phyloP scores from a whole-genome alignment of 305 asterid genomes.

The Rubia peregrina region DNA sequence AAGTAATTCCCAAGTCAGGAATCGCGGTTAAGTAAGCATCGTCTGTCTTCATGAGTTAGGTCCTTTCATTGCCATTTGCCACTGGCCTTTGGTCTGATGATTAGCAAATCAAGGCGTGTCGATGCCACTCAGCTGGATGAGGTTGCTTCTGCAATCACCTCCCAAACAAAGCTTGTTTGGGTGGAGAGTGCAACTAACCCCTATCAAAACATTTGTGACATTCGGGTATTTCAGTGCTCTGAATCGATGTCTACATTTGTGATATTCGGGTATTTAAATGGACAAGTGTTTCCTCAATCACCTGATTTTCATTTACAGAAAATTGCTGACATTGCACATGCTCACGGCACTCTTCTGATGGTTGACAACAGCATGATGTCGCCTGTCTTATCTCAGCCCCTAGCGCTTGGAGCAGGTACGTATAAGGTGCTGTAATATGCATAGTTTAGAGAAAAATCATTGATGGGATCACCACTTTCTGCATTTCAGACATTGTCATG shows the following conservation, averaged over 20 bases:
- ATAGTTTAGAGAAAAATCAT: conserved; percentile 5
- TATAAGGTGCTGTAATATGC: not conserved
- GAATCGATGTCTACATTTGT: not conserved
- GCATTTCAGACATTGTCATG: conserved; percentile 25
- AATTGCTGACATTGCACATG: conserved; percentile 47
- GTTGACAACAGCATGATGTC: not conserved
- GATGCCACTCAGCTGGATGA: conserved; percentile 68
- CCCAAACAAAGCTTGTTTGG: conserved; percentile 85
- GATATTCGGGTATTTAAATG: not conserved
- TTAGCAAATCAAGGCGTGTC: conserved; percentile 46
- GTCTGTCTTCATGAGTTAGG: conserved; percentile 1
- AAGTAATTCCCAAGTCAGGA: conserved; percentile 68
- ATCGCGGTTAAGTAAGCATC: conserved; percentile 59
- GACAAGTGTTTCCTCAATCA: not conserved
- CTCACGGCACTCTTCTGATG: not conserved
- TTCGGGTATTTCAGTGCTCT: conserved; percentile 41
- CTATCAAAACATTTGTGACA: conserved; percentile 76
- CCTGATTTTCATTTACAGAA: conserved; percentile 36
- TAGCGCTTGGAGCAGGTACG: conserved; percentile 30
- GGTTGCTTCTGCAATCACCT: conserved; percentile 61
- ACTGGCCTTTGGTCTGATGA: conserved; percentile 13
- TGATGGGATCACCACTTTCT: not conserved
- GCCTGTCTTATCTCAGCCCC: not conserved
- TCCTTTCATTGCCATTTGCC: not conserved
- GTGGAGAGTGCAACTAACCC: conserved; percentile 95